These are phyloP conservation scores for Cytospora leucostoma DNA, from an alignment of 2,329 filamentous ascomycete genomes.

Conservation along the genomic window DNA sequence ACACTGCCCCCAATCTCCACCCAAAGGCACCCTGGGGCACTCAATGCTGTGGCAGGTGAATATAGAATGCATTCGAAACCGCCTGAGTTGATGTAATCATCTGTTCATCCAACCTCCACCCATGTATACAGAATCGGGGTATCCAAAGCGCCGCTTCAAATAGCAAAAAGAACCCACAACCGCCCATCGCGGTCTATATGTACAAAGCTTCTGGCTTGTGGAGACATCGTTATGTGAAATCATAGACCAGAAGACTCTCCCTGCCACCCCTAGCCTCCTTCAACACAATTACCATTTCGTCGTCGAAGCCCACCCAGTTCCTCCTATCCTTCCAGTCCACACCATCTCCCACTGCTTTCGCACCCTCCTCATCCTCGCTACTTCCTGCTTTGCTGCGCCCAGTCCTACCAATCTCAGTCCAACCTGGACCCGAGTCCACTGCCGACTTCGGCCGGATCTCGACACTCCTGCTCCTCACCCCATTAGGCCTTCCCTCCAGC, in stretches of 20 bases:
- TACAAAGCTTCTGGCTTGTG: background rate
- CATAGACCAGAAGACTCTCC: conserved; percentile 79
- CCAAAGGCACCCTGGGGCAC: background rate
- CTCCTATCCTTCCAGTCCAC: conserved; percentile 48
- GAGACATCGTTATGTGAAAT: conserved; percentile 66
- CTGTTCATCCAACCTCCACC: background rate
- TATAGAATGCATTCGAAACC: background rate
- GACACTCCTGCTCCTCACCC: conserved; percentile 46
- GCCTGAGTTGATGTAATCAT: background rate
- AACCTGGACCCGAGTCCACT: background rate
- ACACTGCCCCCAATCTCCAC: background rate
- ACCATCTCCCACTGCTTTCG: background rate
- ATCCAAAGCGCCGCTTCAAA: background rate
- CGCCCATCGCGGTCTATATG: background rate
- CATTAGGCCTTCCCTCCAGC: conserved; percentile 66
- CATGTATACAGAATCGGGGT: background rate
- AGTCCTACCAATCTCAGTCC: background rate
- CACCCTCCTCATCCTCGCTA: conserved; percentile 25
- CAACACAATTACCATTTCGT: conserved; percentile 86
- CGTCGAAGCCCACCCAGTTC: conserved; percentile 83
- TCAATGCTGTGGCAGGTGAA: background rate
- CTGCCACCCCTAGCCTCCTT: conserved; percentile 68
- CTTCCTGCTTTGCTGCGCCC: background rate
- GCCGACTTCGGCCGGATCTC: conserved; percentile 49
- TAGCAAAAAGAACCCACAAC: no score